Conservation (phyloP, 1,284 basidiomycete species). For the Ustilago nuda region DNA sequence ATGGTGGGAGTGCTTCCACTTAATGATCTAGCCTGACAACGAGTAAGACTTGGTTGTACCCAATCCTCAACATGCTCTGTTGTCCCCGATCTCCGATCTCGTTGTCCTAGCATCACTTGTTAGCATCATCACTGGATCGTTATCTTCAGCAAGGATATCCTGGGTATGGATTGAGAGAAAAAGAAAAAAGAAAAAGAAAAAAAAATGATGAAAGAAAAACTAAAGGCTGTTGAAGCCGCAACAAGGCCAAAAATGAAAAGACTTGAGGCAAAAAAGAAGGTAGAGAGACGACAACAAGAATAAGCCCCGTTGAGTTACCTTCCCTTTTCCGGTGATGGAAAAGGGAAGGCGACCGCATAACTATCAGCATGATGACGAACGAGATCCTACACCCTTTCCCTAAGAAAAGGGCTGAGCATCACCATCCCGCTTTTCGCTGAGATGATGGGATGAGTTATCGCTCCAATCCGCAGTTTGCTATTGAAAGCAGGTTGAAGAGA, state of each 20-base stretch:
- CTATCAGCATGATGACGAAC: slow-evolving; percentile 58
- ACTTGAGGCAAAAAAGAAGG: neutral
- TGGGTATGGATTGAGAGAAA: slow-evolving; percentile 6
- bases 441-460: slow-evolving; percentile 23
- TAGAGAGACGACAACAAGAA: slow-evolving; percentile 55
- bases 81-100: no score
- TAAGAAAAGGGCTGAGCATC: neutral
- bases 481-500: neutral
- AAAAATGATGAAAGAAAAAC: slow-evolving; percentile 1
- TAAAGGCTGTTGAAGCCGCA: slow-evolving; percentile 47
- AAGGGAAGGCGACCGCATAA: slow-evolving; percentile 52
- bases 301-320: slow-evolving; percentile 61
- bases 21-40: no score
- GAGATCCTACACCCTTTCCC: slow-evolving; percentile 17
- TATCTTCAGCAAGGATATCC: no score
- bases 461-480: neutral
- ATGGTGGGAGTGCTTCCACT: no score
- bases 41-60: no score
- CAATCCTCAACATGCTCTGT: no score
- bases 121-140: no score
- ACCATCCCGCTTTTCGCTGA: neutral
- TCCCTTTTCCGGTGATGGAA: neutral
- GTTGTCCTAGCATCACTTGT: no score
- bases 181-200: slow-evolving; percentile 2
- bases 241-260: neutral